Base-by-base conservation (phyloP, 805 yeast genomes). In the Saccharomycopsis malanga region DNA sequence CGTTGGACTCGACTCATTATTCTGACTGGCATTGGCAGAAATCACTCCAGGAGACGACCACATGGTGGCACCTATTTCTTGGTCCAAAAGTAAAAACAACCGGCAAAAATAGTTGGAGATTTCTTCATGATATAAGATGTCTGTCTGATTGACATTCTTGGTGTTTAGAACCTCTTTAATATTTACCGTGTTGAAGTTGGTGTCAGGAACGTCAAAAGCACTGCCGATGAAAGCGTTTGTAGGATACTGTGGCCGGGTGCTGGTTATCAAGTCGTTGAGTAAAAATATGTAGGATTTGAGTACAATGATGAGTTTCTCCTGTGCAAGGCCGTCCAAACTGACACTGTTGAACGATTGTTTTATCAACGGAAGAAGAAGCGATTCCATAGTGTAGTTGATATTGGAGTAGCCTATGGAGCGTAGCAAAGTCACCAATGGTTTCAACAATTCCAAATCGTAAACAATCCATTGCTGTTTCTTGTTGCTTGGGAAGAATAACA, bases 371-470 rank as follows among this genome's bases (percentile, higher is more conserved):
- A 83, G 65, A 10, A 93, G 64, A 3, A 85, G 78, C 56, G 83
- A 84, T 55, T 89, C 97, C 54, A 91, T 65, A 0, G 86, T 76
- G 57, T 83, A 83, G 57, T 83, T 88, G 50, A 84, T 75, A 53
- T 87, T 87, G 20, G 84, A 79, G 56, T 71, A 83, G 0, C 96
- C 96, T 35, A 85, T 74, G 1, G 84, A 76, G 15, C 95, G 73
- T n/a, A 88, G 67, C 14, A 85, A 70, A 54, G 84, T 87, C 1
- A 84, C 79, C 18, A 87, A 63, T 0, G 93, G 80, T 38, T 76
- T 74, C 4, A 84, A 71, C 15, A 87, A 63, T 7, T 71, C 66
- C 2, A 75, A 62, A 54, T 87, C 93, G 3, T 81, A 69, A 0
- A 77, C 71, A 1, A 84, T 64, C 97, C 97, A 91, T 34, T 79